Evolutionary conservation across 2,329 filamentous ascomycete species (phyloP), one percentile per base, ranked within the genome.

Genomic region (Hymenoscyphus repandus): DNA sequence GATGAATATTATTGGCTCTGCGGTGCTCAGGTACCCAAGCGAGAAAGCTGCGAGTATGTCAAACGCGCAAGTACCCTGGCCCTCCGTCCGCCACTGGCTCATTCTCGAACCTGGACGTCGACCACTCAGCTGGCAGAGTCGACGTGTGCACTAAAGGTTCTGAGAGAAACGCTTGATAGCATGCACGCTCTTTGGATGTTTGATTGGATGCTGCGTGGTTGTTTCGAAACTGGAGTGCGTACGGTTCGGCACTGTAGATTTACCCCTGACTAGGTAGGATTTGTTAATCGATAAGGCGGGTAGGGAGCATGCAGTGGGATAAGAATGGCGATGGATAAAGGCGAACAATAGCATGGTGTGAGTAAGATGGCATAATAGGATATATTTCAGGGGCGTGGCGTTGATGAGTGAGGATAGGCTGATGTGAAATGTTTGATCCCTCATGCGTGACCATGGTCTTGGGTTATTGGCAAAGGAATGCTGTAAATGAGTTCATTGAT

Each of bases 121-220:
- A 27, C 22, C 22, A 15, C 31, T 18, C 22, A 13, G 5, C 22
- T 20, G 11, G 22, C 41, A 9, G 20, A 42, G 39, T 13, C 5
- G 2, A 22, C 30, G 31, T 15, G n/a, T 5, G 30, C 9, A 5
- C 18, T 12, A 31, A 27, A n/a, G 20, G 20, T n/a, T 9, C 27
- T 36, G 32, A 13, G 43, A 33, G 17, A 27, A 13, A 27, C n/a
- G 48, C 51, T 22, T 49, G 52, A 47, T 49, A 51, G 55, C 46
- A 39, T 51, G 45, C 52, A 40, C 46, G 46, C 32, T 22, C 40
- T 34, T 38, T 49, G 53, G 40, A 50, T 54, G 50, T 33, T 48
- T 46, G 53, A 57, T 59, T 55, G 57, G 57, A 51, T 53, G 49
- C 37, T 39, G 54, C 46, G 39, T 32, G 34, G 52, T 59, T 59